Evolutionary conservation across 129 eudicot genomes (phyloP), one percentile per base, ranked within the genome.

Genomic region (Solidago caesia): DNA sequence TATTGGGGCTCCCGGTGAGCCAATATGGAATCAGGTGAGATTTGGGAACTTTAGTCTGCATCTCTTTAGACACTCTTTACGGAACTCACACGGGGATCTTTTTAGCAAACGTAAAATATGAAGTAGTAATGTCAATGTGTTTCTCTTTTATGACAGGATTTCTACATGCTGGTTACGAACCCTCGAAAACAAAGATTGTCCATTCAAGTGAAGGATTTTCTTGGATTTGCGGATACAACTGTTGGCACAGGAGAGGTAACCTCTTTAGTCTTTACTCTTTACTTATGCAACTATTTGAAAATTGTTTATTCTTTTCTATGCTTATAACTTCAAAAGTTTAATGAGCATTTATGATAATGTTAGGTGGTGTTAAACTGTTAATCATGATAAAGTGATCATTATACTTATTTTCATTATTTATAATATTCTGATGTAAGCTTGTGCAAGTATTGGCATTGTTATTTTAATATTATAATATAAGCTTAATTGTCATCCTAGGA

Each of bases 21-120:
- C 99, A 66, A 91, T 95, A 8, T 95, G 97, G 99, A 95, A 95
- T 84, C 99, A 94, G 91, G 98, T 90, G 79, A 82, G 75, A 33
- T 67, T 74, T 78, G 63, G 26, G 45, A 13, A 49, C 39, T 21
- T 55, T 13, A 3, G 43, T 78, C 29, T 47, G 64, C 43, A 21
- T 43, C 8, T 62, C 46, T 74, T 6, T 44, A 60, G 67, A 77
- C 16, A 44, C 16, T 29, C 21, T 21, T 21, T 21, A 21, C 0
- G 21, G 21, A 21, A 21, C 21, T 21, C 21, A 21, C 21, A 21
- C 21, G 21, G 21, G 21, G 21, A 21, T 21, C 21, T 21, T 21
- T 21, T 21, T 21, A 21, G 21, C 21, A 21, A 21, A 21, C 21
- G 5, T 14, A 57, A 15, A 21, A 56, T n/a, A 12, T 4, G 15